Percentiles rank a stretch among this genome's conserved stretches.
Evolutionary conservation across 768 basidiomycete genomes (phyloP).

Genomic region (Fomitopsis serialis): DNA sequence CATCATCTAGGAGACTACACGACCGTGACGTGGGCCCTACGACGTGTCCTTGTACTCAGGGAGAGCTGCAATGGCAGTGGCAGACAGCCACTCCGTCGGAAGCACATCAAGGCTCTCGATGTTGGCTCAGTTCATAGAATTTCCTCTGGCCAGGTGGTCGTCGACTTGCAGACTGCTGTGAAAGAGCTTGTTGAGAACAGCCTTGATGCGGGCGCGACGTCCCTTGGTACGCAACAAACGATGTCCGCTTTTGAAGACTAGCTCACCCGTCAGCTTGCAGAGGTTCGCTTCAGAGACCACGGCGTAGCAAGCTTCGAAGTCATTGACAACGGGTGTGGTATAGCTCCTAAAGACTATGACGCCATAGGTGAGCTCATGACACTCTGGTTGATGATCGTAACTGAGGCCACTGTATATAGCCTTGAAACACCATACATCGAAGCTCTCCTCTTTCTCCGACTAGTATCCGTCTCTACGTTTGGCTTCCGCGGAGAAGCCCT

Average conservation of each 20-base stretch:
- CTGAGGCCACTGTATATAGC: constrained; percentile 35
- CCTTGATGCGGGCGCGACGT: constrained; percentile 86
- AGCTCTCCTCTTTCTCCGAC: constrained; percentile 72
- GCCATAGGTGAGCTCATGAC: constrained; percentile 56
- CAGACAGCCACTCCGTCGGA: background rate
- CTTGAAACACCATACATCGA: constrained; percentile 92
- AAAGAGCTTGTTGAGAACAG: constrained; percentile 98
- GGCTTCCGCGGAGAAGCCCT: constrained; percentile 97
- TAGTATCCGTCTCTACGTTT: constrained; percentile 67
- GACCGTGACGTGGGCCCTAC: no score
- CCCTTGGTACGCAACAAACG: constrained; percentile 55
- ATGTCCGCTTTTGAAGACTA: background rate
- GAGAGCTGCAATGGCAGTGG: background rate
- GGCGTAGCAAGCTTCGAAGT: constrained; percentile 83
- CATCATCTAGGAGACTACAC: no score
- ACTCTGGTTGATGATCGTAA: background rate
- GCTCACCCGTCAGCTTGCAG: constrained; percentile 33
- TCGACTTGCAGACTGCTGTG: constrained; percentile 89
- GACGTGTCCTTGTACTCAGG: no score
- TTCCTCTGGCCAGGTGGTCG: constrained; percentile 91
- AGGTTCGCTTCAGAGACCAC: constrained; percentile 86
- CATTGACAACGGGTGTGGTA: constrained; percentile 88
- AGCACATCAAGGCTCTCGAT: constrained; percentile 58
- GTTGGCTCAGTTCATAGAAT: constrained; percentile 76
- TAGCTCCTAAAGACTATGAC: constrained; percentile 70